Base-by-base conservation (phyloP, 2,329 filamentous ascomycete genomes). In the Colletotrichum plurivorum region DNA sequence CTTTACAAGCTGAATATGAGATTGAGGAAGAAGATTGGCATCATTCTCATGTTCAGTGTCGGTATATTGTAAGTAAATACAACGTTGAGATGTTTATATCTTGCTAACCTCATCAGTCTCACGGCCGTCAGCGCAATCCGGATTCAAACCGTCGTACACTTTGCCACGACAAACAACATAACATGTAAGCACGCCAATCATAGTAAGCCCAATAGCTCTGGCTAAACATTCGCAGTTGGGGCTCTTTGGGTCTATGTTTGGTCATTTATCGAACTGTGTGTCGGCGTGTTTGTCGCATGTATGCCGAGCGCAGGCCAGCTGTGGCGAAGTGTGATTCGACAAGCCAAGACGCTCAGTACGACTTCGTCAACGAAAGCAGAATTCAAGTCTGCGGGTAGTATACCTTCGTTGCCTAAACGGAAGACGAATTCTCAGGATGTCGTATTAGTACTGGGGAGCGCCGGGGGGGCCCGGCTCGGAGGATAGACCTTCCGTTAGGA, bases 21-120 rank as follows among this genome's bases (percentile, higher is more conserved):
- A 12, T 46, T 73, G 13, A 74, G 73, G 46, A 80, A 78, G 59
- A 79, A 78, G 69, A 25, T 79, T 9, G 72, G 73, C 10, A 63
- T 80, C 3, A 71, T 77, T 31, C 71, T 68, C 49, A 76, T 76
- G 41, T 80, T 80, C 46, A 72, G 75, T 7, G 64, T 81, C 27
- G 76, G 77, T 0, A 7, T 64, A 1, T 64, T 64, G 54, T 64
- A 39, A 64, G 54, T 36, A 5, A 43, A 0, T 6, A 1, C 0
- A 4, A 7, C 6, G 6, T 0, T 16, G 7, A 22, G 5, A 5
- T 2, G 10, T 18, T 18, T n/a, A 12, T 51, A 13, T 1, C 8
- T 4, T 31, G 20, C 27, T 64, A 18, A 64, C 15, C 6, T 12
- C 16, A 4, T 12, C 15, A 65, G 62, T 4, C 62, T 65, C n/a